Evolutionary conservation across 83 land plant genomes (phyloP).

Genomic region (Diphasiastrum complanatum): DNA sequence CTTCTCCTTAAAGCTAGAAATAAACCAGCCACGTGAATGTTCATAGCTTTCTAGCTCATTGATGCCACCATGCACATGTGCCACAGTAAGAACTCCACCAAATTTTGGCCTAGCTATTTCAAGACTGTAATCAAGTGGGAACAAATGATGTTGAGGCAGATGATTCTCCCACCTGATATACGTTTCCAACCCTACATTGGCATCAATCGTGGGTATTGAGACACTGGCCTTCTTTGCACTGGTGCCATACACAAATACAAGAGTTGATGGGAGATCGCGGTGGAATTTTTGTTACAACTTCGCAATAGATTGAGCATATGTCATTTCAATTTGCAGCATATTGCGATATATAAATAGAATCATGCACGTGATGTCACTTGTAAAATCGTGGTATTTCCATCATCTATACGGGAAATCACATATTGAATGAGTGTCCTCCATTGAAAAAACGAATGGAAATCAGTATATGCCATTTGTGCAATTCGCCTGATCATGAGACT

Average conservation of each 20-base stretch:
- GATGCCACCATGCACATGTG: slow-evolving; percentile 68
- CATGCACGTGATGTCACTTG: no score
- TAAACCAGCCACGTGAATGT: slow-evolving; percentile 57
- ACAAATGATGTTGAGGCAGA: slow-evolving; percentile 17
- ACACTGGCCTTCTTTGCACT: slow-evolving; percentile 8
- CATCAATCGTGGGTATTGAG: slow-evolving; percentile 29
- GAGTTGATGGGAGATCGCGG: slow-evolving; percentile 22
- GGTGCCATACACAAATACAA: slow-evolving; percentile 26
- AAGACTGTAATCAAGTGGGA: slow-evolving; percentile 11
- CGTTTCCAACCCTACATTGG: slow-evolving; percentile 14
- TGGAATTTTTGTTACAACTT: slow-evolving; percentile 34
- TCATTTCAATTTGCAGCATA: no score
- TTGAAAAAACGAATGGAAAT: no score
- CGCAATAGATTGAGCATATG: no score
- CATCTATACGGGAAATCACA: no score
- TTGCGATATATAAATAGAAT: no score
- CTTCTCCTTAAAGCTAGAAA: slow-evolving; percentile 30
- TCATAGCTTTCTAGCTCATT: slow-evolving; percentile 50
- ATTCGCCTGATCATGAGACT: no score
- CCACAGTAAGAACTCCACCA: slow-evolving; percentile 58
- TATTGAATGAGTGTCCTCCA: no score
- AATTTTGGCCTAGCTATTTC: slow-evolving; percentile 5
- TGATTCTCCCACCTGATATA: slow-evolving; percentile 26
- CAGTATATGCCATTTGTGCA: no score
- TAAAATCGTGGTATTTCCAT: no score